Percentiles rank a stretch among this genome's conserved stretches.
Conservation (phyloP, 192 early-diverging fungal genomes). For the Gorgonomyces haynaldii region DNA sequence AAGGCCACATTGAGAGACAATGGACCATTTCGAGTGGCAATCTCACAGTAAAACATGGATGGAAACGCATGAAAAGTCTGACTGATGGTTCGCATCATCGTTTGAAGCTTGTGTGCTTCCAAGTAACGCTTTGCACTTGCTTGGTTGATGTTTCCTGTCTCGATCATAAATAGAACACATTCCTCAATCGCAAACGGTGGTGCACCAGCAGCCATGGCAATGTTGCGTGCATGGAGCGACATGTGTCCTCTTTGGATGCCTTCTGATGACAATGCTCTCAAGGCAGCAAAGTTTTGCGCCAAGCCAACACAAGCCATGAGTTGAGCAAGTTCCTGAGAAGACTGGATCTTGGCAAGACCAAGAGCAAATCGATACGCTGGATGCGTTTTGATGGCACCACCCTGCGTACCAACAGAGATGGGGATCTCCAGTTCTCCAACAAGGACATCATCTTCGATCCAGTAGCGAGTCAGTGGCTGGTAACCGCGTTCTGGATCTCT, state of each 20-base stretch:
- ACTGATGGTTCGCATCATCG: constrained; percentile 10
- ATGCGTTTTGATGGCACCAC: constrained; percentile 62
- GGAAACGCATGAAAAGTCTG: constrained; percentile 15
- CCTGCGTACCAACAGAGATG: constrained; percentile 61
- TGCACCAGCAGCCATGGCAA: constrained; percentile 41
- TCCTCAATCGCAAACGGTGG: constrained; percentile 53
- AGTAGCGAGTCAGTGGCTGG: constrained; percentile 59
- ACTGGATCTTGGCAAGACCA: constrained; percentile 51
- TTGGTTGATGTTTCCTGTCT: constrained; percentile 46
- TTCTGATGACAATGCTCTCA: constrained; percentile 58
- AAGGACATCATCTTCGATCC: constrained; percentile 50
- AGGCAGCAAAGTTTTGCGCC: constrained; percentile 71
- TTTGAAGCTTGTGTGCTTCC: constrained; percentile 19
- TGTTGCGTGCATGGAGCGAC: constrained; percentile 42
- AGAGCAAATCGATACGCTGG: constrained; percentile 56
- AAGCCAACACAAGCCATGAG: constrained; percentile 55
- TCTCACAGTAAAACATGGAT: constrained; percentile 34
- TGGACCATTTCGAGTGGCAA: constrained; percentile 10
- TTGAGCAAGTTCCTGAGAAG: constrained; percentile 50
- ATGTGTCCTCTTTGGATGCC: constrained; percentile 69
- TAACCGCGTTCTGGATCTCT: constrained; percentile 25
- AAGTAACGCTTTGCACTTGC: constrained; percentile 50
- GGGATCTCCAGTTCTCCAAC: constrained; percentile 59
- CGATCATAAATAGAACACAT: constrained; percentile 58
- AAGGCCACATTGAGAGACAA: constrained; percentile 44